Evolutionary conservation across 768 basidiomycete genomes (phyloP).

Genomic region (Leccinum ochraceum): DNA sequence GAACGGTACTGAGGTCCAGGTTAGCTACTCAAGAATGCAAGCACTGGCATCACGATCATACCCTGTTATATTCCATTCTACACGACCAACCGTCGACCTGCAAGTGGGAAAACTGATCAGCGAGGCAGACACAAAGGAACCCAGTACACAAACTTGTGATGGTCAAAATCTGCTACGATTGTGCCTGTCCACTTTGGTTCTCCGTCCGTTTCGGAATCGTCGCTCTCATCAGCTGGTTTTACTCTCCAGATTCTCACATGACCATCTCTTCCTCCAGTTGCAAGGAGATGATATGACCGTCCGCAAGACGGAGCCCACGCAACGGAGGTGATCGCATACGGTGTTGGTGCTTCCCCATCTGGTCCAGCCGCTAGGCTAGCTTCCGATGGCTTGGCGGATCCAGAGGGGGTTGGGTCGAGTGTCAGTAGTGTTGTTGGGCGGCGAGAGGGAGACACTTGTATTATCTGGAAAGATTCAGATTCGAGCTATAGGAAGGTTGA

Average conservation of each 20-base stretch:
- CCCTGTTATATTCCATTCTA: slow-evolving; percentile 96
- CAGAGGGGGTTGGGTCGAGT: slow-evolving; percentile 43
- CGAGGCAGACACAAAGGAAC: neutral
- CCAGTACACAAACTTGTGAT: slow-evolving; percentile 60
- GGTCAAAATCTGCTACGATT: slow-evolving; percentile 84
- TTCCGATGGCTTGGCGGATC: slow-evolving; percentile 21
- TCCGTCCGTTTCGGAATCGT: slow-evolving; percentile 45
- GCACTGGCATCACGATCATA: slow-evolving; percentile 30
- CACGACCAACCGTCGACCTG: slow-evolving; percentile 75
- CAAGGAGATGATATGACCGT: slow-evolving; percentile 91
- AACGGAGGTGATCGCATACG: slow-evolving; percentile 75
- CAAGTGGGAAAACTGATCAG: slow-evolving; percentile 4
- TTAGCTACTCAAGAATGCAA: slow-evolving; percentile 4
- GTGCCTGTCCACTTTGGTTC: slow-evolving; percentile 65
- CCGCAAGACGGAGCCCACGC: slow-evolving; percentile 96
- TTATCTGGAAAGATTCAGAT: slow-evolving; percentile 48
- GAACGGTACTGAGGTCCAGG: slow-evolving; percentile 58
- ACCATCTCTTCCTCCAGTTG: slow-evolving; percentile 87
- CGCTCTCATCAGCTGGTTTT: slow-evolving; percentile 52
- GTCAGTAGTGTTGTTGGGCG: slow-evolving; percentile 68
- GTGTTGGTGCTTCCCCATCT: slow-evolving; percentile 40
- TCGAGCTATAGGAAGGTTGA: neutral
- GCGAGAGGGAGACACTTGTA: slow-evolving; percentile 69
- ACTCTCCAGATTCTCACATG: slow-evolving; percentile 90
- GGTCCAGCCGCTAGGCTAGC: slow-evolving; percentile 18